Evolutionary conservation across 352 stramenopile genomes (phyloP).

Genomic region (Ophiocytium majus): DNA sequence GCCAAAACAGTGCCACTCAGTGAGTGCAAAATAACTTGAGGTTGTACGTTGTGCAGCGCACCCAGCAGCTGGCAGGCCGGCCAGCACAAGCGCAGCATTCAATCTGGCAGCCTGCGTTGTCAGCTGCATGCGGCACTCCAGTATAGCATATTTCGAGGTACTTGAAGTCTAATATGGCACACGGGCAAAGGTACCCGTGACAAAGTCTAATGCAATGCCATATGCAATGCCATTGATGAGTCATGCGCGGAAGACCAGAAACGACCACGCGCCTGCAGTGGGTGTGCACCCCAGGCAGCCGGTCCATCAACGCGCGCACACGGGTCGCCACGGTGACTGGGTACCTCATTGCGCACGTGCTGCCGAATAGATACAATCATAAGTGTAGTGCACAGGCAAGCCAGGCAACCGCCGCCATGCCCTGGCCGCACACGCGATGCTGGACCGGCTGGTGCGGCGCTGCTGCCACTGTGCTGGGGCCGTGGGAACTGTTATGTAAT

Average conservation of each 20-base stretch:
- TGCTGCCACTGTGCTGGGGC: not conserved
- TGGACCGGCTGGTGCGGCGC: not conserved
- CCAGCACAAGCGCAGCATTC: not conserved
- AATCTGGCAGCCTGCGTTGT: not conserved
- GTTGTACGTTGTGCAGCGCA: not conserved
- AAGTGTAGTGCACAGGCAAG: not conserved
- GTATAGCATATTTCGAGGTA: not conserved
- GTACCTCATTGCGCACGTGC: no score
- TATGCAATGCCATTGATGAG: not conserved
- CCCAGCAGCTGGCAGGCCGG: not conserved
- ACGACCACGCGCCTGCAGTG: not conserved
- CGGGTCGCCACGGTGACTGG: no score
- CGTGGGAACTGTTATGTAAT: not conserved
- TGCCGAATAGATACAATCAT: not conserved
- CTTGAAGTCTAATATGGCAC: not conserved
- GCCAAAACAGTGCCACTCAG: not conserved
- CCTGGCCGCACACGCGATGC: not conserved
- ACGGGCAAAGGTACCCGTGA: not conserved
- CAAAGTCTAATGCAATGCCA: not conserved
- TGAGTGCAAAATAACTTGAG: no score
- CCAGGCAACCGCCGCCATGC: no score
- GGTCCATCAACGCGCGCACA: not conserved
- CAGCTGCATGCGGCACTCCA: not conserved
- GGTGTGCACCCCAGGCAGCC: not conserved
- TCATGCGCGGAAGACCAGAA: not conserved